phyloP scores from a whole-genome alignment of 2,329 filamentous ascomycete genomes.

The Zymoseptoria passerinii region DNA sequence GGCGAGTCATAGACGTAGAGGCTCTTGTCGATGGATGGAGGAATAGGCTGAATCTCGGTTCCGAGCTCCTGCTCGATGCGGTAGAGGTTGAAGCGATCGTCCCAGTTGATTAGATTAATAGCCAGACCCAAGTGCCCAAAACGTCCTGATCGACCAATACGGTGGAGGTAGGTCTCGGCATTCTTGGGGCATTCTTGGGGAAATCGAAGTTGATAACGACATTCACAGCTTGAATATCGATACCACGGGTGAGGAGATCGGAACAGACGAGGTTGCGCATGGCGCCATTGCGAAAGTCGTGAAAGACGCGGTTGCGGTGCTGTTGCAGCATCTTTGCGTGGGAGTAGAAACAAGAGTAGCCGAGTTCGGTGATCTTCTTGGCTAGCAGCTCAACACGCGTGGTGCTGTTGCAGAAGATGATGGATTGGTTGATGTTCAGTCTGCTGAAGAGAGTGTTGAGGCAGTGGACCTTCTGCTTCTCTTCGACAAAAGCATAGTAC shows the following conservation, averaged over 20 bases:
- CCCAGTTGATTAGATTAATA: constrained; percentile 99
- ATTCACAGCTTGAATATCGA: constrained; percentile 98
- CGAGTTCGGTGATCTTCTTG: constrained; percentile 98
- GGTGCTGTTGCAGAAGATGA: constrained; percentile 99
- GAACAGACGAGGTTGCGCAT: constrained; percentile 98
- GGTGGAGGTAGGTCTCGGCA: constrained; percentile 95
- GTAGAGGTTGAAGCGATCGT: constrained; percentile 97
- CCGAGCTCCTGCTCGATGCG: constrained; percentile 96
- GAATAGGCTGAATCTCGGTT: constrained; percentile 96
- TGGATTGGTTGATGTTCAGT: constrained; percentile 98
- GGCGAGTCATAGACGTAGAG: constrained; percentile 97
- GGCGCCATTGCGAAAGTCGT: constrained; percentile 96
- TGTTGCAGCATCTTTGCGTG: constrained; percentile 97
- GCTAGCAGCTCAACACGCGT: constrained; percentile 95
- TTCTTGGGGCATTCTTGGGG: constrained; percentile 98
- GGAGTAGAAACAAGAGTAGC: constrained; percentile 99
- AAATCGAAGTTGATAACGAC: constrained; percentile 99
- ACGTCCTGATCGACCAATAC: constrained; percentile 93
- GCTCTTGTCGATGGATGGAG: constrained; percentile 88
- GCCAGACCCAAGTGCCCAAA: constrained; percentile 95
- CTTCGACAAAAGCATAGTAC: constrained; percentile 98
- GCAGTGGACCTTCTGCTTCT: constrained; percentile 98
- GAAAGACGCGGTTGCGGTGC: constrained; percentile 95
- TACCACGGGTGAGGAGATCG: constrained; percentile 93
- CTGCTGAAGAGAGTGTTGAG: constrained; percentile 98